phyloP scores from a whole-genome alignment of 371 early-diverging fungal genomes.

The Circinella umbellata region DNA sequence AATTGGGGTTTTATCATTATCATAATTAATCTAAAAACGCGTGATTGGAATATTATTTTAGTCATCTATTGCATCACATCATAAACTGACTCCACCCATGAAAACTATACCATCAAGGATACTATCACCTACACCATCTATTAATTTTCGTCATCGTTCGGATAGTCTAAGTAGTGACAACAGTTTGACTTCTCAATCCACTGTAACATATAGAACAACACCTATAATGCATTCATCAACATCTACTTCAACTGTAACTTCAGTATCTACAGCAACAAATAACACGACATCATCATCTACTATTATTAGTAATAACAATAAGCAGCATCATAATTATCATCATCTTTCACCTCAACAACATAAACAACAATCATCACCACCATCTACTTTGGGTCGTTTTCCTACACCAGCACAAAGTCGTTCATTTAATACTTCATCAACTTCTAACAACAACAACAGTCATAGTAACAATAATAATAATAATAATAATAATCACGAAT shows the following conservation, averaged over 20 bases:
- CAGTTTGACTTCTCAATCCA: slow-evolving; percentile 47
- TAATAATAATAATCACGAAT: not conserved
- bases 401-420: slow-evolving; percentile 16
- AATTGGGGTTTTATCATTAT: too few relatives aligned
- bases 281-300: too few relatives aligned
- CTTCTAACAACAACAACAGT: not conserved
- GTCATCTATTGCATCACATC: slow-evolving; percentile 8
- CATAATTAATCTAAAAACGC: not conserved
- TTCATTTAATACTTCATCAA: slow-evolving; percentile 9
- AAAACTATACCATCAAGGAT: not conserved
- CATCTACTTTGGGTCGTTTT: slow-evolving; percentile 1
- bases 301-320: slow-evolving; percentile 4
- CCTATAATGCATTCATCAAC: slow-evolving; percentile 32
- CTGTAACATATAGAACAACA: slow-evolving; percentile 25
- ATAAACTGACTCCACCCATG: slow-evolving; percentile 3
- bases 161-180: slow-evolving; percentile 53
- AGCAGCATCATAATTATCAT: slow-evolving; percentile 13
- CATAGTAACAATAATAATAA: too few relatives aligned
- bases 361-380: slow-evolving; percentile 14
- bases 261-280: not conserved
- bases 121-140: not conserved
- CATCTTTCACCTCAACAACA: not conserved
- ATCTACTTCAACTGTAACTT: slow-evolving; percentile 19
- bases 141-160: slow-evolving; percentile 24
- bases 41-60: not conserved